phyloP scores from a whole-genome alignment of 2,329 filamentous ascomycete genomes.

The Orbilia javanica region DNA sequence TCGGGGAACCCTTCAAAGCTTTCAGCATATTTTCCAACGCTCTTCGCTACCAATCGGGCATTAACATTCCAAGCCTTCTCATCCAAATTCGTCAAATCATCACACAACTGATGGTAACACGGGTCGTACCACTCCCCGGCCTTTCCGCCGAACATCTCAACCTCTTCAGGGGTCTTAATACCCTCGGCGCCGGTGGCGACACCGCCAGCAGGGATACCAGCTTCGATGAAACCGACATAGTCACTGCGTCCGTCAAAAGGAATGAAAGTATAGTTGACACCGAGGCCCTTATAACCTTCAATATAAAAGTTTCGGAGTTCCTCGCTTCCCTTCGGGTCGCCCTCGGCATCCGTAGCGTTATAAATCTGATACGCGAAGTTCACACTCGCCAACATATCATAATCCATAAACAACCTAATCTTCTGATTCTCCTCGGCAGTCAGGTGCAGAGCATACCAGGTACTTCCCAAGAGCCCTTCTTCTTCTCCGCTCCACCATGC shows the following conservation, averaged over 20 bases:
- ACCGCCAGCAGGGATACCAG: slow-evolving; percentile 79
- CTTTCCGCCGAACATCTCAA: slow-evolving; percentile 76
- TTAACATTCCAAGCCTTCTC: slow-evolving; percentile 71
- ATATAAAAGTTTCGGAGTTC: slow-evolving; percentile 77
- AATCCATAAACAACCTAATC: slow-evolving; percentile 77
- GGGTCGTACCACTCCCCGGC: slow-evolving; percentile 71
- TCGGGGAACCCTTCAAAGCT: slow-evolving; percentile 76
- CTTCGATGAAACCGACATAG: slow-evolving; percentile 80
- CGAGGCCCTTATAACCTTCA: slow-evolving; percentile 74
- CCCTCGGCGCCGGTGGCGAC: slow-evolving; percentile 83
- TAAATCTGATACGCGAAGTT: slow-evolving; percentile 79
- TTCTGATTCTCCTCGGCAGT: slow-evolving; percentile 72
- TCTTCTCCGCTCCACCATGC: slow-evolving; percentile 78
- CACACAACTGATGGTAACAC: slow-evolving; percentile 71
- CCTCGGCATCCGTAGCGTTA: slow-evolving; percentile 76
- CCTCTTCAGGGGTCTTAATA: slow-evolving; percentile 78
- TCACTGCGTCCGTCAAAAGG: slow-evolving; percentile 84
- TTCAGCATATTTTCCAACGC: slow-evolving; percentile 76
- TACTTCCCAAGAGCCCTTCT: slow-evolving; percentile 75
- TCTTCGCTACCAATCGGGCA: slow-evolving; percentile 75
- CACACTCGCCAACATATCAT: slow-evolving; percentile 77
- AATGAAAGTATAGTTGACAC: slow-evolving; percentile 76
- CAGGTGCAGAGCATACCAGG: slow-evolving; percentile 72
- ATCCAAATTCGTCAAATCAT: slow-evolving; percentile 71
- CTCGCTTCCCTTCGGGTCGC: slow-evolving; percentile 77